These are phyloP conservation scores for Silene coronaria DNA, from an alignment of 179 eudicot species.

Conservation along the genomic window DNA sequence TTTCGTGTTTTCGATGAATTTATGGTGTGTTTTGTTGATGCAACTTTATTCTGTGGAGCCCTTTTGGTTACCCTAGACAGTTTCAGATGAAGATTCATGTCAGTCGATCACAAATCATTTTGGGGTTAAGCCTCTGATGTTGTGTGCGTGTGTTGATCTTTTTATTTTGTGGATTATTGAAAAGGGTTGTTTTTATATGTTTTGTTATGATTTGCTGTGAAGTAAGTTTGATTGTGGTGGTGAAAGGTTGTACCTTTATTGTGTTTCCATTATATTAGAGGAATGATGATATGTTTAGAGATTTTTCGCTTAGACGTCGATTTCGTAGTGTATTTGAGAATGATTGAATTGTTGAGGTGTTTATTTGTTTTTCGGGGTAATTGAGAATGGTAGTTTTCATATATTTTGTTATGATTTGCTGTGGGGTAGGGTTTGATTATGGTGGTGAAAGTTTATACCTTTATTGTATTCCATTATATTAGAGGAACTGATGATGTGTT, in stretches of 20 bases:
- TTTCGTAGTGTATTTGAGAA: neutral
- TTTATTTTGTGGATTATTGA: neutral
- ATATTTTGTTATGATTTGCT: neutral
- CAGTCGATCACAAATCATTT: too few relatives aligned
- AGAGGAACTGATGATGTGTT: neutral
- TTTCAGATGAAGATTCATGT: too few relatives aligned
- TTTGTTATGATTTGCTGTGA: neutral
- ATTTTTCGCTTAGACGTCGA: neutral
- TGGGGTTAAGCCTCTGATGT: too few relatives aligned
- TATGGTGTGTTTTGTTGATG: neutral
- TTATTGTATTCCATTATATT: neutral
- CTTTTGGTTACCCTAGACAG: too few relatives aligned
- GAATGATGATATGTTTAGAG: neutral
- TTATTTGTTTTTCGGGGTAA: neutral
- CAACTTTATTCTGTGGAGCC: constrained; percentile 5
- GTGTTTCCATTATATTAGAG: neutral
- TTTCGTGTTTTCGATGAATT: too few relatives aligned
- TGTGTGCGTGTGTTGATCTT: too few relatives aligned
- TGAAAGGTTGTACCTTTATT: neutral
- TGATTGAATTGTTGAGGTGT: neutral
- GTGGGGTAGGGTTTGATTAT: constrained; percentile 2
- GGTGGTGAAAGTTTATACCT: neutral
- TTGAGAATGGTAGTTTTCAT: neutral
- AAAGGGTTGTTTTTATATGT: neutral
- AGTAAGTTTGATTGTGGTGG: neutral